These are phyloP conservation scores for Monosporascus sp. DNA, from an alignment of 2,329 filamentous ascomycete genomes.

Conservation along the genomic window DNA sequence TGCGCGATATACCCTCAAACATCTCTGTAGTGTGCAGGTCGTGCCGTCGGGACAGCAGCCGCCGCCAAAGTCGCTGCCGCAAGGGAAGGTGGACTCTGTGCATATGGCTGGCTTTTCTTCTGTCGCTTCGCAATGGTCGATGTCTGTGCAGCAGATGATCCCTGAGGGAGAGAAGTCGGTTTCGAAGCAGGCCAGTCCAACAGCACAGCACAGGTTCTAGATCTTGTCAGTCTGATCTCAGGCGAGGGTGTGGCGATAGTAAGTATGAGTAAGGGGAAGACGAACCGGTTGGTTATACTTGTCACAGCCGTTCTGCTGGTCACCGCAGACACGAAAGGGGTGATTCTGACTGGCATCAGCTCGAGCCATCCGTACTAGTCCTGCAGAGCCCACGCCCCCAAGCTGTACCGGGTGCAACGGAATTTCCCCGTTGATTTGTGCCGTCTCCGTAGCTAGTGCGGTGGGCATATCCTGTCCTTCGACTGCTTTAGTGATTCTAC, in stretches of 20 bases:
- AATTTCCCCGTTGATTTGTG: too few species aligned
- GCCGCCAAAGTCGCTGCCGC: conserved; percentile 10
- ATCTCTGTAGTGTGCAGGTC: conserved; percentile 11
- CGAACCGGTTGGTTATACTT: conserved; percentile 10
- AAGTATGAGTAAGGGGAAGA: background rate
- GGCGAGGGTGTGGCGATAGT: background rate
- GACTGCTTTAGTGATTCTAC: too few species aligned
- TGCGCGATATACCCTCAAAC: conserved; percentile 11
- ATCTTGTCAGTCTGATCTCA: background rate
- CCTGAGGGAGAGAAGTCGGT: conserved; percentile 14
- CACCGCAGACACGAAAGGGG: conserved; percentile 1
- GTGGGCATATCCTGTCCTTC: too few species aligned
- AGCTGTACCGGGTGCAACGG: background rate
- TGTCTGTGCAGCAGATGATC: conserved; percentile 15
- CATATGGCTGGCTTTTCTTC: conserved; percentile 8
- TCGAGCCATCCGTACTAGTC: background rate
- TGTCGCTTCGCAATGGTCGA: conserved; percentile 1
- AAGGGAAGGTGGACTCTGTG: conserved; percentile 3
- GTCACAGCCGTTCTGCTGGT: conserved; percentile 10
- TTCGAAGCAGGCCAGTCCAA: conserved; percentile 10
- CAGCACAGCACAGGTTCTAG: conserved; percentile 18
- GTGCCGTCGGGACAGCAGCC: conserved; percentile 14
- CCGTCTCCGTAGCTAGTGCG: too few species aligned
- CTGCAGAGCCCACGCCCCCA: background rate
- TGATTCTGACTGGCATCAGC: background rate